Evolutionary conservation across 352 stramenopile genomes (phyloP).

Genomic region (Globisporangium radiosum): DNA sequence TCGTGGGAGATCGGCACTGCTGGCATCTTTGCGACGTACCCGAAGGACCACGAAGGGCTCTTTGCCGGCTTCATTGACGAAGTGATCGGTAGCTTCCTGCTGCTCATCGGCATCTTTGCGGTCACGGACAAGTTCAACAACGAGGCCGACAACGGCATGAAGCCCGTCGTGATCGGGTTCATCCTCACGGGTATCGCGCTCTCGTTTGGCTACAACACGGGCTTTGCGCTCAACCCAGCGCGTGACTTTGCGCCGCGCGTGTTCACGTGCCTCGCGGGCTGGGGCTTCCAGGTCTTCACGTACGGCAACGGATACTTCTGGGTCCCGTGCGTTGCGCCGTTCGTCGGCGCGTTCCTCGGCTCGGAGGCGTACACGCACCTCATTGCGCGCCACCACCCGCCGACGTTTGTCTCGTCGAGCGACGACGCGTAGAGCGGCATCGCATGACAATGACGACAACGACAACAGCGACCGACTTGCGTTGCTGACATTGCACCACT

Average conservation of each 20-base stretch:
- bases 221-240: conserved; percentile 65
- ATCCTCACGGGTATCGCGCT: conserved; percentile 72
- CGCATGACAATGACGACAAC: not conserved
- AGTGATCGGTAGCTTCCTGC: conserved; percentile 47
- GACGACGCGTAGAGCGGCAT: conserved; percentile 14
- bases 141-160: conserved; percentile 53
- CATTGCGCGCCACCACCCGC: conserved; percentile 53
- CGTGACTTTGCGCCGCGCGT: conserved; percentile 62
- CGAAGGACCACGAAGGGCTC: conserved; percentile 55
- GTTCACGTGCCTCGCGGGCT: conserved; percentile 57
- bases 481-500: not conserved
- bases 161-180: conserved; percentile 63
- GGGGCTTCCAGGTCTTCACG: conserved; percentile 64
- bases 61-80: conserved; percentile 58
- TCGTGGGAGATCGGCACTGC: conserved; percentile 55
- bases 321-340: conserved; percentile 63
- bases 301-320: conserved; percentile 69
- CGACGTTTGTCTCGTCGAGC: conserved; percentile 34
- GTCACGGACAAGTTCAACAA: conserved; percentile 74
- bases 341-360: conserved; percentile 56
- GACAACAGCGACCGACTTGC: not conserved
- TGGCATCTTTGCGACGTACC: conserved; percentile 71
- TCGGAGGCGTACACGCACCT: conserved; percentile 61
- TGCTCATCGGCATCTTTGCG: conserved; percentile 61
- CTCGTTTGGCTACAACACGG: conserved; percentile 77